Percentiles rank a stretch among this genome's conserved stretches.
Evolutionary conservation across 192 early-diverging fungal species (phyloP).

Genomic region (Allomyces javanicus): DNA sequence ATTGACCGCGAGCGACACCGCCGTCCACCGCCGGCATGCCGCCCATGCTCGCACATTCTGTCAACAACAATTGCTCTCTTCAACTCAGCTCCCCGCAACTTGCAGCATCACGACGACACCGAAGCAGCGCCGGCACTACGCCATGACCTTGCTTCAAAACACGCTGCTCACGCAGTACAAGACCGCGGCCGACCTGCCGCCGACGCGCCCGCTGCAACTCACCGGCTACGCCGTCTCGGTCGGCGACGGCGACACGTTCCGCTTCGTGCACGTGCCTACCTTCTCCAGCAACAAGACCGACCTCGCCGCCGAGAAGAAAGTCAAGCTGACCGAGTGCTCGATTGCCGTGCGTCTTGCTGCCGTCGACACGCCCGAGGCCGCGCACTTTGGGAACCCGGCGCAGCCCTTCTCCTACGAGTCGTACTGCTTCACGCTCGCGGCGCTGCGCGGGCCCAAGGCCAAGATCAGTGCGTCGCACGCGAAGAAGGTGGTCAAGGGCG

Average conservation of each 20-base stretch:
- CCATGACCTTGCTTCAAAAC: background rate
- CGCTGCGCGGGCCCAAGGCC: background rate
- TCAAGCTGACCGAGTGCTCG: conserved; percentile 6
- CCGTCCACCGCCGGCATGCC: no score
- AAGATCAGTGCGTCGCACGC: background rate
- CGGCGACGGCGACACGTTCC: background rate
- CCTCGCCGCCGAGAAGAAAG: background rate
- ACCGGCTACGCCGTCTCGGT: background rate
- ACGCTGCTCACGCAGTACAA: background rate
- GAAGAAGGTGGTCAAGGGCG: background rate
- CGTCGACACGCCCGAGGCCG: conserved; percentile 15
- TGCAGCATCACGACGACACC: no score
- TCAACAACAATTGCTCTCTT: no score
- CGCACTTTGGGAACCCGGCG: conserved; percentile 11
- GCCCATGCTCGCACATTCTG: no score
- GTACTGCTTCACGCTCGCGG: conserved; percentile 4
- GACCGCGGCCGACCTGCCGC: background rate
- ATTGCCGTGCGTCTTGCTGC: conserved; percentile 15
- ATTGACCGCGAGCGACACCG: no score
- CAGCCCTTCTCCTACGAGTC: conserved; percentile 11
- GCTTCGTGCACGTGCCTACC: background rate
- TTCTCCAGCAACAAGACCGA: background rate
- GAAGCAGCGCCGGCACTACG: no score
- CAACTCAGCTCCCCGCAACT: no score
- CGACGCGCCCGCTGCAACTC: background rate